These are phyloP conservation scores for Nicotiana undulata DNA, from an alignment of 257 asterid species.

Conservation along the genomic window DNA sequence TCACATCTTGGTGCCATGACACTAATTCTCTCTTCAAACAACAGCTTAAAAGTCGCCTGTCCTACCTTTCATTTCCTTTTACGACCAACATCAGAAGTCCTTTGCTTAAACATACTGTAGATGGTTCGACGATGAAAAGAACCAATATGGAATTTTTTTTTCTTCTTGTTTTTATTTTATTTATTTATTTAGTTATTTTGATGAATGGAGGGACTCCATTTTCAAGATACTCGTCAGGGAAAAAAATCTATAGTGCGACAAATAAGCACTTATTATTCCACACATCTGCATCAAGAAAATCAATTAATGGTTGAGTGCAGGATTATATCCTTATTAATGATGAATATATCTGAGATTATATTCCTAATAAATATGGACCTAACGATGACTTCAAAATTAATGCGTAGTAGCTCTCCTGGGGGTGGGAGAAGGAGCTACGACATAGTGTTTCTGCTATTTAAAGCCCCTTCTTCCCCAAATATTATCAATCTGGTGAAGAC, in stretches of 20 bases:
- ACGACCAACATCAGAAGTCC: neutral
- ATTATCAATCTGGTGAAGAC: neutral
- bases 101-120: neutral
- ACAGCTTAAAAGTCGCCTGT: neutral
- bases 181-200: neutral
- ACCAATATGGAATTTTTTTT: neutral
- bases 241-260: neutral
- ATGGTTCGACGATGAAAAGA: neutral
- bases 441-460: neutral
- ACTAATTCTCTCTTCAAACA: neutral
- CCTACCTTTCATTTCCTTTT: neutral
- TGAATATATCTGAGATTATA: neutral
- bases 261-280: neutral
- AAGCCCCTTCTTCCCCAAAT: neutral
- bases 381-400: neutral
- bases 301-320: neutral
- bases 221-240: neutral
- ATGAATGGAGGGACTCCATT: neutral
- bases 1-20: neutral
- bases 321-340: neutral
- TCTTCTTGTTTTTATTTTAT: neutral
- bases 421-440: neutral
- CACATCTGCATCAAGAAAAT: neutral
- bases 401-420: neutral
- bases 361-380: neutral